These are phyloP conservation scores for Ophioceras dolichostomum DNA, from an alignment of 2,329 filamentous ascomycete genomes.

Conservation along the genomic window DNA sequence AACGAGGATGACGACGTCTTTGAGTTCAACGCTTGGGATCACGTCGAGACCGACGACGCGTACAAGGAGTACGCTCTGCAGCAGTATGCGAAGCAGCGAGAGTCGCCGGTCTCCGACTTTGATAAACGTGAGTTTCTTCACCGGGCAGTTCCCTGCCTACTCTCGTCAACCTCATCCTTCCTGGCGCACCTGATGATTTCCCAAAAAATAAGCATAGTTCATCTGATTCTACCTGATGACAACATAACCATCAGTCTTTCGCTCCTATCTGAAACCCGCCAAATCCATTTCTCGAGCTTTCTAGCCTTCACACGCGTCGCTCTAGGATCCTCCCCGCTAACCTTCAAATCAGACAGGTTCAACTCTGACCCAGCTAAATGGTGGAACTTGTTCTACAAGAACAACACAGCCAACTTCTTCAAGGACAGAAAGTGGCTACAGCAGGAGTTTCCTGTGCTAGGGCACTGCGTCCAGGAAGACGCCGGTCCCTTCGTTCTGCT, in stretches of 20 bases:
- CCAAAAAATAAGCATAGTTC: conserved; percentile 57
- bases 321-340: conserved; percentile 29
- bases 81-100: conserved; percentile 76
- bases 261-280: conserved; percentile 58
- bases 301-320: conserved; percentile 1
- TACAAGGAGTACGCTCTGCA: conserved; percentile 78
- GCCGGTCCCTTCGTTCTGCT: conserved; percentile 61
- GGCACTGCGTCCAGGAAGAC: conserved; percentile 56
- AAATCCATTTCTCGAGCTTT: conserved; percentile 3
- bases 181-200: conserved; percentile 27
- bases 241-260: conserved; percentile 51
- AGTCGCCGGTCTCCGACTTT: conserved; percentile 81
- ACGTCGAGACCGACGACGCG: conserved; percentile 82
- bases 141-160: conserved; percentile 1
- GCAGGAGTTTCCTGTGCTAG: conserved; percentile 89
- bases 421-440: conserved; percentile 96
- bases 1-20: conserved; percentile 81
- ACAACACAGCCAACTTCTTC: conserved; percentile 96
- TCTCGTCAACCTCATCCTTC: not conserved
- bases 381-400: conserved; percentile 98
- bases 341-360: conserved; percentile 52
- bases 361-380: conserved; percentile 85
- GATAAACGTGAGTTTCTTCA: conserved; percentile 58
- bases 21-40: conserved; percentile 98
- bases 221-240: conserved; percentile 56